Evolutionary conservation across 1,139 yeast species (phyloP).

Genomic region (Pichiaceae sp.): DNA sequence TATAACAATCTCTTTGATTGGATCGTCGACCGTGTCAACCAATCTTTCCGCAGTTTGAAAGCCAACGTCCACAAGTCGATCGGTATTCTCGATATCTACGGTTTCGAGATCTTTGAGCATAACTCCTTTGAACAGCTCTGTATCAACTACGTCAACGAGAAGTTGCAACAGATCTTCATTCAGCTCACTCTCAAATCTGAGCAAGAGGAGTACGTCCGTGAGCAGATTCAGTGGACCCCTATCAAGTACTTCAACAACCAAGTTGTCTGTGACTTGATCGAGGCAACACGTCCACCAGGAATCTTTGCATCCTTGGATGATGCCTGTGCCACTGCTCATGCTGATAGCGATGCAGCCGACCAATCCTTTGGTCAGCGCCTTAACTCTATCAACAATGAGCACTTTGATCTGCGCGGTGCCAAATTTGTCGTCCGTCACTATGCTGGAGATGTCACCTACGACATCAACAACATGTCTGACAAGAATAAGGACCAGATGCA

Average conservation of each 20-base stretch:
- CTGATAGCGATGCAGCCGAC: constrained; percentile 95
- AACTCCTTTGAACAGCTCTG: constrained; percentile 96
- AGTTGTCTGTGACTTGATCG: constrained; percentile 95
- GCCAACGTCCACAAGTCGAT: constrained; percentile 55
- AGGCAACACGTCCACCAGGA: constrained; percentile 93
- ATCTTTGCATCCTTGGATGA: constrained; percentile 94
- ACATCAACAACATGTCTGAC: constrained; percentile 86
- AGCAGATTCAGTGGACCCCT: constrained; percentile 96
- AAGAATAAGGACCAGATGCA: constrained; percentile 93
- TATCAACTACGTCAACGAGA: constrained; percentile 95
- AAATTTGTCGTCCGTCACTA: constrained; percentile 92
- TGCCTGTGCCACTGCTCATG: constrained; percentile 97
- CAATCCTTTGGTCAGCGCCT: constrained; percentile 92
- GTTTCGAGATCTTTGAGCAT: constrained; percentile 95
- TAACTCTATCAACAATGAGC: constrained; percentile 79
- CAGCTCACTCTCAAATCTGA: constrained; percentile 93
- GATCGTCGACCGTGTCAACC: constrained; percentile 93
- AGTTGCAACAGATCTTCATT: constrained; percentile 92
- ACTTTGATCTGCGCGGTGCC: constrained; percentile 82
- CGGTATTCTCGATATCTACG: constrained; percentile 96
- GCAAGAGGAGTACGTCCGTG: constrained; percentile 94
- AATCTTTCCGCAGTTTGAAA: constrained; percentile 40
- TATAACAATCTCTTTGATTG: constrained; percentile 92
- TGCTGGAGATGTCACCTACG: constrained; percentile 97
- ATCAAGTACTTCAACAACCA: constrained; percentile 94